A percentile compares a stretch with the other conserved stretches of the same genome.
Evolutionary conservation across 257 asterid genomes (phyloP).

Genomic region (Asclepias syriaca): DNA sequence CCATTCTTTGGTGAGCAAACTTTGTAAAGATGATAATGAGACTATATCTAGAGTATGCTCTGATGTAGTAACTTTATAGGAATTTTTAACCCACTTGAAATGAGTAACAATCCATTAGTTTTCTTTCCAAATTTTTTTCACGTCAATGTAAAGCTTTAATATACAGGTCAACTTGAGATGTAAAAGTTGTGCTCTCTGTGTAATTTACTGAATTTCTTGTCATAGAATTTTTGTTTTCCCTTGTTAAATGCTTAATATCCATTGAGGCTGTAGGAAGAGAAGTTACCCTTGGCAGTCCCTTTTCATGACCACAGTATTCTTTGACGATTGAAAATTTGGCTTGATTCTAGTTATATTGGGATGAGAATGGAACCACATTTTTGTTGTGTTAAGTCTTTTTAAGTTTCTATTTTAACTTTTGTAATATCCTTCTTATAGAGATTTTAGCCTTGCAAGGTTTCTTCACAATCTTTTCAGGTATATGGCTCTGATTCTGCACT

Average conservation of each 20-base stretch:
- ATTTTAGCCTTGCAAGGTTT: background rate
- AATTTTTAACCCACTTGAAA: background rate
- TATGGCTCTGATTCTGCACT: background rate
- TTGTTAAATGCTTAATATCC: background rate
- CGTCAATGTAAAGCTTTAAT: background rate
- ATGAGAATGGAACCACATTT: background rate
- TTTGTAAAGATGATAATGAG: constrained; percentile 37
- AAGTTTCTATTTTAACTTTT: too few species aligned
- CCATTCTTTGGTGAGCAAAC: constrained; percentile 36
- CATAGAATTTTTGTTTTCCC: background rate
- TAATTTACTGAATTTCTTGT: background rate
- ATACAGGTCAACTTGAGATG: background rate
- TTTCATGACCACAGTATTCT: background rate
- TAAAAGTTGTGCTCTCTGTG: background rate
- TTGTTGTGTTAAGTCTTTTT: background rate
- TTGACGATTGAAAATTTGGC: background rate
- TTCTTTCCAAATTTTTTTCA: background rate
- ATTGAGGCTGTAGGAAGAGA: background rate
- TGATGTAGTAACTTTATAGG: constrained; percentile 3
- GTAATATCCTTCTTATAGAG: background rate
- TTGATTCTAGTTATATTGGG: background rate
- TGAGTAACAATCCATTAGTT: background rate
- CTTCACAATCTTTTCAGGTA: background rate
- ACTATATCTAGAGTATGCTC: constrained; percentile 24
- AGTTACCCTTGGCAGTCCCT: background rate